A percentile compares a stretch with the other conserved stretches of the same genome.
Evolutionary conservation across 148 eudicot genomes (phyloP).

Genomic region (Cornus controversa): DNA sequence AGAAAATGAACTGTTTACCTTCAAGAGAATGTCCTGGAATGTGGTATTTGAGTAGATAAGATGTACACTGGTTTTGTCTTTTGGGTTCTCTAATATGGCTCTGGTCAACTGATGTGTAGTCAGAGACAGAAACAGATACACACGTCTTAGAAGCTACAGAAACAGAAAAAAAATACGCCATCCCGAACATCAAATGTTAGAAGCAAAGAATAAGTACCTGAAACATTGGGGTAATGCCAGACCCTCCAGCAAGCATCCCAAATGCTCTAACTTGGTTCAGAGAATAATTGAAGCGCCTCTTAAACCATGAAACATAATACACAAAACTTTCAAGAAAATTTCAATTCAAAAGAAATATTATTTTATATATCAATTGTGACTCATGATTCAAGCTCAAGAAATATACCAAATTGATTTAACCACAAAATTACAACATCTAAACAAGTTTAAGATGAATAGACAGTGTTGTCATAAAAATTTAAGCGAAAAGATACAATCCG

Average conservation of each 20-base stretch:
- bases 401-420: background rate
- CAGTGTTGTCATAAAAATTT: too few relatives aligned
- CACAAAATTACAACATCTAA: too few relatives aligned
- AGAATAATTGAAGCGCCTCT: slow-evolving; percentile 41
- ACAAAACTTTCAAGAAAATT: too few relatives aligned
- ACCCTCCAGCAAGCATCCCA: slow-evolving; percentile 57
- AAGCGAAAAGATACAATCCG: too few relatives aligned
- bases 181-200: background rate
- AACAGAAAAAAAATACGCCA: background rate
- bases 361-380: background rate
- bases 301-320: background rate
- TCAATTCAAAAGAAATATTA: too few relatives aligned
- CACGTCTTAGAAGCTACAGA: background rate
- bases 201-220: slow-evolving; percentile 26
- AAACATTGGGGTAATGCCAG: slow-evolving; percentile 56
- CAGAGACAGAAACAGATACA: background rate
- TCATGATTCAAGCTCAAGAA: background rate
- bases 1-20: slow-evolving; percentile 20
- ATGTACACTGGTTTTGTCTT: slow-evolving; percentile 37
- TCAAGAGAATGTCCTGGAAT: slow-evolving; percentile 40
- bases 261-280: slow-evolving; percentile 36
- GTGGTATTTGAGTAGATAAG: slow-evolving; percentile 42
- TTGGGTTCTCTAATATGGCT: slow-evolving; percentile 46
- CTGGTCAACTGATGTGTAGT: slow-evolving; percentile 24
- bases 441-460: too few relatives aligned